Conservation (phyloP, 2,329 filamentous ascomycete genomes). For the Aquanectria penicillioides region DNA sequence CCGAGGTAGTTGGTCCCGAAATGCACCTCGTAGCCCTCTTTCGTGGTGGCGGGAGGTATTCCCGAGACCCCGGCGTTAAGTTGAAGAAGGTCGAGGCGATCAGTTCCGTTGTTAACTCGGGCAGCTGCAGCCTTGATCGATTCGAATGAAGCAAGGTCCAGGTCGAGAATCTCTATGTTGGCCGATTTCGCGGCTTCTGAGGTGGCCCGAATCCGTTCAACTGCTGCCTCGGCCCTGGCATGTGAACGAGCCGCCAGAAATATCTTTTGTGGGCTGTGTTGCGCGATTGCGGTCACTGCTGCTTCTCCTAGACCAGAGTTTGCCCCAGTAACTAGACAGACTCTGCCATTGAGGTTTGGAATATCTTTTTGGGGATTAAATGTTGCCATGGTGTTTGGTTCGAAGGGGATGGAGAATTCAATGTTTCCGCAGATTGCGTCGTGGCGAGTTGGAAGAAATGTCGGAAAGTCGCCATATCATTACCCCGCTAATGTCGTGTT, state of each 20-base stretch:
- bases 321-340: conserved; percentile 15
- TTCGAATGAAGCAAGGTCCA: conserved; percentile 12
- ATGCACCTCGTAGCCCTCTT: conserved; percentile 17
- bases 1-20: conserved; percentile 20
- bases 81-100: conserved; percentile 11
- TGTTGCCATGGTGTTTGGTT: not conserved
- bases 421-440: no score
- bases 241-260: conserved; percentile 11
- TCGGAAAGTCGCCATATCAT: no score
- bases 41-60: not conserved
- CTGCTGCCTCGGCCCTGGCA: not conserved
- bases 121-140: conserved; percentile 10
- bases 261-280: not conserved
- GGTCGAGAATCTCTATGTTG: conserved; percentile 6
- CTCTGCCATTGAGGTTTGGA: conserved; percentile 3
- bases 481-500: no score
- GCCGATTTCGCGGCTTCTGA: not conserved
- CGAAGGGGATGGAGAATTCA: not conserved
- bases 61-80: conserved; percentile 13
- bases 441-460: no score
- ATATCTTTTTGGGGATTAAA: conserved; percentile 15
- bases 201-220: not conserved
- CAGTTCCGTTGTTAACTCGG: conserved; percentile 5
- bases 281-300: not conserved
- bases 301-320: conserved; percentile 15